Conservation (phyloP, 2,329 filamentous ascomycete genomes). For the Magnaporthiopsis poae region DNA sequence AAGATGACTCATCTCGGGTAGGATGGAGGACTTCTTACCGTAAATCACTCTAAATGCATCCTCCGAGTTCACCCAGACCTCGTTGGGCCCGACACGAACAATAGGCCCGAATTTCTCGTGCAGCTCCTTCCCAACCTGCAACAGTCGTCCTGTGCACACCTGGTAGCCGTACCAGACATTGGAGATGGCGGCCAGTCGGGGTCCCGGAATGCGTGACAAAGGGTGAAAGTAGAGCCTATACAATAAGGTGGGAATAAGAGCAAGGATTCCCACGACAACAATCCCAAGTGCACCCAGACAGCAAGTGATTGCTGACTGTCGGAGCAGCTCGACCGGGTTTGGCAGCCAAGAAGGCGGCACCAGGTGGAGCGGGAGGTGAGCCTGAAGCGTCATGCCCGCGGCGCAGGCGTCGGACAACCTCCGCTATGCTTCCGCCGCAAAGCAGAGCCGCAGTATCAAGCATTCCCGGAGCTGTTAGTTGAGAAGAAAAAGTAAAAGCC, state of each 20-base stretch:
- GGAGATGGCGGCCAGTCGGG: conserved; percentile 35
- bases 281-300: not conserved
- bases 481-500: not conserved
- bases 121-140: conserved; percentile 31
- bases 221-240: conserved; percentile 36
- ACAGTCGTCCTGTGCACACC: conserved; percentile 32
- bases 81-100: conserved; percentile 44
- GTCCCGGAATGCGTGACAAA: conserved; percentile 35
- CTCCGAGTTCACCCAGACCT: conserved; percentile 41
- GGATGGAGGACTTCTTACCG: conserved; percentile 22
- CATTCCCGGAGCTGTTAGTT: no score
- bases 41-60: conserved; percentile 41
- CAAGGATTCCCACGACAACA: not conserved
- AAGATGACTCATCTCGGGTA: no score
- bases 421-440: no score
- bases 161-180: conserved; percentile 39
- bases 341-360: not conserved
- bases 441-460: no score
- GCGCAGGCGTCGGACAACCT: not conserved
- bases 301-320: not conserved
- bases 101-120: conserved; percentile 37
- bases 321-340: not conserved
- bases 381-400: not conserved
- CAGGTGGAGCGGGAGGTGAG: not conserved
- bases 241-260: conserved; percentile 3